Base-by-base conservation (phyloP, 208 protist species). In the Trypanosoma congolense region DNA sequence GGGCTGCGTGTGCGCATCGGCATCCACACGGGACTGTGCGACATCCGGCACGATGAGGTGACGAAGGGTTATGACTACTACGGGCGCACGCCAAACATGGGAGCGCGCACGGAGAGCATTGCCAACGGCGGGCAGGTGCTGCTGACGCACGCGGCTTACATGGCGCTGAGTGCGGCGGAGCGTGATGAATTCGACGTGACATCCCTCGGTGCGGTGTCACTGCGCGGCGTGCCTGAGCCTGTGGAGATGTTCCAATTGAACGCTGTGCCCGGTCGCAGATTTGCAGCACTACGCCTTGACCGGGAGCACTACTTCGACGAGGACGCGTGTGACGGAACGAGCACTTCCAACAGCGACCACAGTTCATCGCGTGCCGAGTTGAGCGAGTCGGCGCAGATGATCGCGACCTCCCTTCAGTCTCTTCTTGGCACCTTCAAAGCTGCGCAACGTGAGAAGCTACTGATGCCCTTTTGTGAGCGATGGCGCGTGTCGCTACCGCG, bases 1-100 rank as follows among this genome's bases (percentile, higher is more conserved):
- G 75, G 75, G 4, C 54, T 83, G 50, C 70, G 75, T 35, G 71
- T 83, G 40, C 70, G 74, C 24, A 60, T 79, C 3, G 77, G 77
- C 30, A 49, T 85, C 36, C 73, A 85, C 77, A 77, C 64, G 12
- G 77, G 77, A 3, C 51, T 81, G 36, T 69, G 60, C 22, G 73
- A 85, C 62, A 76, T 80, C 54, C 64, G 33, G 12, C 63, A 56
- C 33, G 69, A 80, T 61, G 61, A 83, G 58, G 66, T 76, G 35
- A 80, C 76, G 42, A 46, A 46, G 42, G 42, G 42, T 9, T 46
- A 46, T 24, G 42, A 46, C 42, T 46, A 46, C 42, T 46, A 46
- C 21, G 42, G 42, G 18, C 18, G 42, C 10, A 46, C 42, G 6
- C 21, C 42, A 24, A 46, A 46, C 42, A 46, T 46, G 42, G 42